These are phyloP conservation scores for Sonneratia alba DNA, from an alignment of 345 rosid genomes.

Conservation along the genomic window DNA sequence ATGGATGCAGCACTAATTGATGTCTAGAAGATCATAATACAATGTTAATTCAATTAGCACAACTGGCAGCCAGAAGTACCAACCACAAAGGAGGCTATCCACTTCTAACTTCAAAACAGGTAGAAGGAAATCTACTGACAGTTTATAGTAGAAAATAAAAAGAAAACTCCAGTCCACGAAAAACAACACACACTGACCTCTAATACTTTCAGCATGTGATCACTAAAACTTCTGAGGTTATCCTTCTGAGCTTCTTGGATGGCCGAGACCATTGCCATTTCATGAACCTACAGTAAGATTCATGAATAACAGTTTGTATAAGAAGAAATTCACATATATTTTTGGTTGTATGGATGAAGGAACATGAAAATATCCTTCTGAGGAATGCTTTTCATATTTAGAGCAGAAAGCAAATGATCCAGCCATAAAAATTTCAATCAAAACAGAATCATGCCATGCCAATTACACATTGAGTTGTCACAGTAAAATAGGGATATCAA, in stretches of 20 bases:
- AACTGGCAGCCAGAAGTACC: not conserved
- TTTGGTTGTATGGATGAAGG: not conserved
- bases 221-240: conserved; percentile 81
- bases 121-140: not conserved
- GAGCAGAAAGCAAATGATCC: too few species aligned
- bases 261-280: conserved; percentile 95
- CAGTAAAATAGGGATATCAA: not conserved
- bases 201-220: conserved; percentile 85
- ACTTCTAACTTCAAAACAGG: not conserved
- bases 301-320: not conserved
- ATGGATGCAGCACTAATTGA: not conserved
- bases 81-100: not conserved
- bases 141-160: not conserved
- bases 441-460: not conserved
- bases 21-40: not conserved
- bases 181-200: conserved; percentile 41
- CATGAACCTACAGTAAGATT: conserved; percentile 61
- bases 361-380: not conserved
- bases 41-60: not conserved
- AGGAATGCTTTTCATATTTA: not conserved
- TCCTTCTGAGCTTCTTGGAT: conserved; percentile 97
- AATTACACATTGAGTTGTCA: not conserved
- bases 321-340: not conserved
- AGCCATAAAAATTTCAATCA: not conserved
- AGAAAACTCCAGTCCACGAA: not conserved